Conservation (phyloP, 441 rosid species). For the Erodium trifolium region DNA sequence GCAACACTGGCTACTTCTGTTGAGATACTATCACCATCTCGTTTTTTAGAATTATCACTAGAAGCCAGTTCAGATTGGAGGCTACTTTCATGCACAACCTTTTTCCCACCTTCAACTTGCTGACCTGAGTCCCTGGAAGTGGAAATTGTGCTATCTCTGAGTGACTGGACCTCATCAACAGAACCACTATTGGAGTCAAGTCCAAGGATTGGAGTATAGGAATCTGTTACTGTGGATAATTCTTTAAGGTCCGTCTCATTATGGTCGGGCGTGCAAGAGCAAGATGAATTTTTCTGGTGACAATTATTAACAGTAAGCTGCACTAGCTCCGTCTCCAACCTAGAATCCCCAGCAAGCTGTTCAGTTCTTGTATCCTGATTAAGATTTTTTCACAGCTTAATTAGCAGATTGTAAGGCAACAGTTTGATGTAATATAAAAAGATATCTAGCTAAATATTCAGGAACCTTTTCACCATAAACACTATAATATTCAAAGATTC, state of each 20-base stretch:
- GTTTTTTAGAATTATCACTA: slow-evolving; percentile 24
- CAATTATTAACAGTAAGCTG: slow-evolving; percentile 17
- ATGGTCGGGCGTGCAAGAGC: slow-evolving; percentile 14
- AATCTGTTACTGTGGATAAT: slow-evolving; percentile 19
- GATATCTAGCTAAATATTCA: slow-evolving; percentile 6
- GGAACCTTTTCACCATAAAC: background rate
- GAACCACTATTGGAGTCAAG: slow-evolving; percentile 22
- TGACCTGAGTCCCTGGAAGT: slow-evolving; percentile 23
- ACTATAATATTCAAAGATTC: background rate
- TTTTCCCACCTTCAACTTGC: slow-evolving; percentile 27
- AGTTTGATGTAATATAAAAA: slow-evolving; percentile 10
- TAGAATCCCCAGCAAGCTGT: slow-evolving; percentile 28
- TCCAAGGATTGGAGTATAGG: slow-evolving; percentile 15
- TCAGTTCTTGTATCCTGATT: slow-evolving; percentile 39
- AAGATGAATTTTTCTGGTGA: slow-evolving; percentile 19
- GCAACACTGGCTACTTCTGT: slow-evolving; percentile 25
- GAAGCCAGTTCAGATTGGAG: slow-evolving; percentile 24
- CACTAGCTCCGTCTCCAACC: slow-evolving; percentile 17
- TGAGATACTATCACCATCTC: slow-evolving; percentile 22
- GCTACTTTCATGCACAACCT: slow-evolving; percentile 18
- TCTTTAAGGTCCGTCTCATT: slow-evolving; percentile 21
- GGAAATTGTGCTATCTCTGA: slow-evolving; percentile 22
- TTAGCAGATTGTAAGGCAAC: slow-evolving; percentile 17
- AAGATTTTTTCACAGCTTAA: slow-evolving; percentile 30
- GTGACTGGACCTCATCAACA: slow-evolving; percentile 26